A percentile compares a stretch with the other conserved stretches of the same genome.
Evolutionary conservation across 1,284 basidiomycete genomes (phyloP).

Genomic region (Singerocomus inundabilis): DNA sequence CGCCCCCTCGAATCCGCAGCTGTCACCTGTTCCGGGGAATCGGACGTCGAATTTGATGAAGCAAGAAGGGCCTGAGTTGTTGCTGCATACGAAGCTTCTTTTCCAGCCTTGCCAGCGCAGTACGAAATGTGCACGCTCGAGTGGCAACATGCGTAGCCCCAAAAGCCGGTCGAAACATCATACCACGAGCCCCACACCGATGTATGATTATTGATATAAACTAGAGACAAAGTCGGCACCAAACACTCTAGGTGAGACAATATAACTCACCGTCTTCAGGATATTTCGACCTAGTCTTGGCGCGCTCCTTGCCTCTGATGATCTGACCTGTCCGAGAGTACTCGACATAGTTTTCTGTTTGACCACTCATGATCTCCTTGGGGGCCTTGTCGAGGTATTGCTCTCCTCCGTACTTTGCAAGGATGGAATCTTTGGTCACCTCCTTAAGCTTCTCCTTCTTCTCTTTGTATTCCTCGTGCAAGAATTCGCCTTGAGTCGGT

Average conservation of each 20-base stretch:
- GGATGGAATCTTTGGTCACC: slow-evolving; percentile 81
- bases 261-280: slow-evolving; percentile 80
- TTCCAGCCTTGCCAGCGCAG: slow-evolving; percentile 89
- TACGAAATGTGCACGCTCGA: slow-evolving; percentile 86
- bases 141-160: slow-evolving; percentile 98
- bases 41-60: slow-evolving; percentile 30
- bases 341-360: slow-evolving; percentile 97
- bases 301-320: slow-evolving; percentile 88
- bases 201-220: slow-evolving; percentile 92
- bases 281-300: slow-evolving; percentile 87
- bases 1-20: slow-evolving; percentile 42
- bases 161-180: slow-evolving; percentile 63
- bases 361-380: slow-evolving; percentile 86
- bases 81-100: slow-evolving; percentile 72
- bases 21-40: slow-evolving; percentile 25
- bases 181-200: slow-evolving; percentile 97
- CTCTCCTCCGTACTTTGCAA: slow-evolving; percentile 92
- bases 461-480: slow-evolving; percentile 87
- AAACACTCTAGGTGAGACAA: slow-evolving; percentile 1
- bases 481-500: slow-evolving; percentile 90
- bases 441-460: slow-evolving; percentile 93
- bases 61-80: slow-evolving; percentile 67
- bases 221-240: slow-evolving; percentile 39
- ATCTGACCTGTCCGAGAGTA: slow-evolving; percentile 92
- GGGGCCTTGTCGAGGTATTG: slow-evolving; percentile 88